phyloP scores from a whole-genome alignment of 2,329 filamentous ascomycete genomes.

The Diplodia mutila region DNA sequence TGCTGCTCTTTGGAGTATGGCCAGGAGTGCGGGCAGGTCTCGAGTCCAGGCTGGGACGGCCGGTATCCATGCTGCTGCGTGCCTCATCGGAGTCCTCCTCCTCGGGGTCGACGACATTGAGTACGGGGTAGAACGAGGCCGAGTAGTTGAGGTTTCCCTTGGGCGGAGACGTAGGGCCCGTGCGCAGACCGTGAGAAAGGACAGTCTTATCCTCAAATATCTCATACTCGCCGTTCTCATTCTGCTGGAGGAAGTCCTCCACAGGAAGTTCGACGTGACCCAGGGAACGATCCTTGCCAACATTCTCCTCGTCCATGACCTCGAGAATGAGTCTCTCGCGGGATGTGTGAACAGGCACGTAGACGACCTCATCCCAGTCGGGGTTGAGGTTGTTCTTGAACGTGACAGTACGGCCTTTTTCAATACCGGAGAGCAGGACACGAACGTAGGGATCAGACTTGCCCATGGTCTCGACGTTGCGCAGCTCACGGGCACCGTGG shows the following conservation, averaged over 20 bases:
- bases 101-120: slow-evolving; percentile 87
- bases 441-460: slow-evolving; percentile 96
- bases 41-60: slow-evolving; percentile 21
- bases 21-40: slow-evolving; percentile 27
- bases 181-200: slow-evolving; percentile 68
- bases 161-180: slow-evolving; percentile 71
- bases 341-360: slow-evolving; percentile 83
- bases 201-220: slow-evolving; percentile 75
- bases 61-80: slow-evolving; percentile 29
- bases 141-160: slow-evolving; percentile 86
- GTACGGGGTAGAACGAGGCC: slow-evolving; percentile 84
- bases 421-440: slow-evolving; percentile 84
- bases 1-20: slow-evolving; percentile 24
- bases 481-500: slow-evolving; percentile 77
- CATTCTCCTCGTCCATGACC: slow-evolving; percentile 94
- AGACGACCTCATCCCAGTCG: slow-evolving; percentile 93
- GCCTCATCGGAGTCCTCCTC: slow-evolving; percentile 61
- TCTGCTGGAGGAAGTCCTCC: slow-evolving; percentile 77
- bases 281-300: slow-evolving; percentile 87
- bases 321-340: slow-evolving; percentile 86
- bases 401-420: slow-evolving; percentile 90
- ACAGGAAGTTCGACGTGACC: slow-evolving; percentile 78
- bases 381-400: slow-evolving; percentile 96
- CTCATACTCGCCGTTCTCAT: slow-evolving; percentile 78
- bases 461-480: slow-evolving; percentile 92